phyloP scores from a whole-genome alignment of 2,329 filamentous ascomycete species.

The Phialophora macrospora region DNA sequence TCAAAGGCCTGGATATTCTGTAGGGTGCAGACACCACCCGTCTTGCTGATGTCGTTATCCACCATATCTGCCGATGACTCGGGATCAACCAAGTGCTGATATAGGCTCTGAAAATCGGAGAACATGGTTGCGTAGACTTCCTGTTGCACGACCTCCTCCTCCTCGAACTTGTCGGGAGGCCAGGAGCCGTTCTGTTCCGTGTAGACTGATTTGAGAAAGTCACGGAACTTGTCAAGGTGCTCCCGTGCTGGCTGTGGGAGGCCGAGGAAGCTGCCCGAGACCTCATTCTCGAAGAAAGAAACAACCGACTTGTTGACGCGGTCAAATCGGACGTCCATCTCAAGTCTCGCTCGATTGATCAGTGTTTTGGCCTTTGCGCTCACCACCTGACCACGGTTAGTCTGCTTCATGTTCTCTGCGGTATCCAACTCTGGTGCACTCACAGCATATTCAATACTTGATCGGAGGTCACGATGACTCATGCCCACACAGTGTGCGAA shows the following conservation, averaged over 20 bases:
- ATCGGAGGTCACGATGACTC: constrained; percentile 44
- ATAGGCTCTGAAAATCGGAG: constrained; percentile 71
- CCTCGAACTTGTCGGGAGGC: constrained; percentile 61
- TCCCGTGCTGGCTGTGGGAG: constrained; percentile 64
- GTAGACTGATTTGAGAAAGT: constrained; percentile 71
- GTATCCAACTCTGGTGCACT: constrained; percentile 13
- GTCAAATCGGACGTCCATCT: constrained; percentile 68
- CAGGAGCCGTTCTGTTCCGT: constrained; percentile 71
- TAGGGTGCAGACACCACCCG: constrained; percentile 70
- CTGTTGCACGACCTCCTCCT: constrained; percentile 60
- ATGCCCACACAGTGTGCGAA: constrained; percentile 81
- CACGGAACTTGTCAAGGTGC: constrained; percentile 74
- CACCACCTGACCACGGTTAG: constrained; percentile 42
- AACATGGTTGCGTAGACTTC: constrained; percentile 66
- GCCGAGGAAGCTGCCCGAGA: constrained; percentile 69
- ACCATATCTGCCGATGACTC: constrained; percentile 43
- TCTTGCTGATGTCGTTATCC: constrained; percentile 59
- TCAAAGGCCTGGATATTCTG: constrained; percentile 73
- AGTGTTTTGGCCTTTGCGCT: constrained; percentile 65
- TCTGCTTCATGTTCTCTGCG: background rate
- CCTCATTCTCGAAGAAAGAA: constrained; percentile 73
- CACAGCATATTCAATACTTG: constrained; percentile 37
- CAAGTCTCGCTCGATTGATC: constrained; percentile 65
- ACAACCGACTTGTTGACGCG: constrained; percentile 63
- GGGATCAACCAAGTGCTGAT: constrained; percentile 71